phyloP scores from a whole-genome alignment of 305 asterid genomes.

The Fraxinus ornus region DNA sequence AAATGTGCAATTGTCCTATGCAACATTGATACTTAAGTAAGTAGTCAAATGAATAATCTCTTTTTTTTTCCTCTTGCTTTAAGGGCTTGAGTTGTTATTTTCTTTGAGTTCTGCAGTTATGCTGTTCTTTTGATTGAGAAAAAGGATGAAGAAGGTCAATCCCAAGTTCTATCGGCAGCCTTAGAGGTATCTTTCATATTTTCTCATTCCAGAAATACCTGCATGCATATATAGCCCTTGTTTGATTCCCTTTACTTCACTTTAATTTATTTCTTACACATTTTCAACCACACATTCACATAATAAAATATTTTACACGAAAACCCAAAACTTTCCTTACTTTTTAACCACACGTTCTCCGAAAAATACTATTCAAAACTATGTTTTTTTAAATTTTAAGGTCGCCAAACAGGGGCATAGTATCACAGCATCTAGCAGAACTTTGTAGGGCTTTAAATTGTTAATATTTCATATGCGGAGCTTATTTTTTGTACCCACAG shows the following conservation, averaged over 20 bases:
- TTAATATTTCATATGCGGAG: constrained; percentile 20
- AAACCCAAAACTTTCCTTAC: too few relatives aligned
- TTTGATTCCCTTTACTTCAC: too few relatives aligned
- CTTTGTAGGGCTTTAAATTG: neutral
- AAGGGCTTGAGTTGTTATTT: constrained; percentile 15
- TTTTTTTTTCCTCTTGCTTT: neutral
- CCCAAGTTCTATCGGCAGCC: constrained; percentile 95
- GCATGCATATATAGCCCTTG: neutral
- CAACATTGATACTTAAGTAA: constrained; percentile 92
- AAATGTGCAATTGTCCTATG: constrained; percentile 81
- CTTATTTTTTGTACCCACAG: constrained; percentile 31
- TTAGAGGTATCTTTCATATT: constrained; percentile 57
- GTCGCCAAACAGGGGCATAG: too few relatives aligned
- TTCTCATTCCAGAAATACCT: neutral
- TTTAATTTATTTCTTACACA: too few relatives aligned
- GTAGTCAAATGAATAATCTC: constrained; percentile 28
- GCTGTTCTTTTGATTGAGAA: constrained; percentile 87
- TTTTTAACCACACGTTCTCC: too few relatives aligned
- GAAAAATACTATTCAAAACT: too few relatives aligned
- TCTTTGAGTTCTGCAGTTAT: constrained; percentile 53
- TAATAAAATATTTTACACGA: too few relatives aligned
- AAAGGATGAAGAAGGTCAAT: constrained; percentile 90
- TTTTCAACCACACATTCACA: too few relatives aligned
- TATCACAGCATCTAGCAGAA: neutral
- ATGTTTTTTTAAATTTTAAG: too few relatives aligned